phyloP scores from a whole-genome alignment of 192 early-diverging fungal genomes.

The Mortierella hygrophila region DNA sequence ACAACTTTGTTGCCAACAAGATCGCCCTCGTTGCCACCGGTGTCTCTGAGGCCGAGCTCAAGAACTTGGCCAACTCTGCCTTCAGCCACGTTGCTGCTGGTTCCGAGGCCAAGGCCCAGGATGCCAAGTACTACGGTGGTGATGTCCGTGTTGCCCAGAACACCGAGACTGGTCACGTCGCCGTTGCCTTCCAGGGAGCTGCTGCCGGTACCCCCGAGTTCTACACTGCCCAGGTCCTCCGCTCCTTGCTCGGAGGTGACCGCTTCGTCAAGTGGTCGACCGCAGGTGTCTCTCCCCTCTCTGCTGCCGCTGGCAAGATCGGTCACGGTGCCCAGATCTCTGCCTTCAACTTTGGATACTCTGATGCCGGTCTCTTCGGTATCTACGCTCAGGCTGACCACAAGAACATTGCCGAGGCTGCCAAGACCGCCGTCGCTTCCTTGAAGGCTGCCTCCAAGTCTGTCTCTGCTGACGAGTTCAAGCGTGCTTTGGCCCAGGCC shows the following conservation, averaged over 20 bases:
- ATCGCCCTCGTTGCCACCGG: slow-evolving; percentile 90
- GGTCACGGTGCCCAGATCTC: slow-evolving; percentile 67
- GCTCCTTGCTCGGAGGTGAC: slow-evolving; percentile 71
- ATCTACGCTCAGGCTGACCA: slow-evolving; percentile 73
- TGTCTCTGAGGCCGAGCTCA: slow-evolving; percentile 80
- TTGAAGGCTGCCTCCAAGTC: slow-evolving; percentile 69
- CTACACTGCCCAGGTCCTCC: slow-evolving; percentile 74
- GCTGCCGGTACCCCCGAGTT: slow-evolving; percentile 70
- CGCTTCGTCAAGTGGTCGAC: slow-evolving; percentile 72
- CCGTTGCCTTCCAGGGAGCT: slow-evolving; percentile 86
- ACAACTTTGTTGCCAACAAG: slow-evolving; percentile 78
- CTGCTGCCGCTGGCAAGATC: slow-evolving; percentile 69
- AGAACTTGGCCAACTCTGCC: slow-evolving; percentile 72
- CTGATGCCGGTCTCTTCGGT: slow-evolving; percentile 93
- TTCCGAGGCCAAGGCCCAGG: slow-evolving; percentile 37
- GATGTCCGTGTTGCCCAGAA: slow-evolving; percentile 82
- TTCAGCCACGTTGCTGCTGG: slow-evolving; percentile 65
- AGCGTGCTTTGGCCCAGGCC: slow-evolving; percentile 76
- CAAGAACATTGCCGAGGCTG: slow-evolving; percentile 73
- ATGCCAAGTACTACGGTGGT: slow-evolving; percentile 86
- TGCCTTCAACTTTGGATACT: slow-evolving; percentile 89
- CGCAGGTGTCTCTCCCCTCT: slow-evolving; percentile 71
- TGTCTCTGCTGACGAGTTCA: slow-evolving; percentile 65
- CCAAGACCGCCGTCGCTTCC: slow-evolving; percentile 68
- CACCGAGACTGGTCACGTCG: slow-evolving; percentile 71